These are phyloP conservation scores for Zychaea mexicana DNA, from an alignment of 371 early-diverging fungal species.

Conservation along the genomic window DNA sequence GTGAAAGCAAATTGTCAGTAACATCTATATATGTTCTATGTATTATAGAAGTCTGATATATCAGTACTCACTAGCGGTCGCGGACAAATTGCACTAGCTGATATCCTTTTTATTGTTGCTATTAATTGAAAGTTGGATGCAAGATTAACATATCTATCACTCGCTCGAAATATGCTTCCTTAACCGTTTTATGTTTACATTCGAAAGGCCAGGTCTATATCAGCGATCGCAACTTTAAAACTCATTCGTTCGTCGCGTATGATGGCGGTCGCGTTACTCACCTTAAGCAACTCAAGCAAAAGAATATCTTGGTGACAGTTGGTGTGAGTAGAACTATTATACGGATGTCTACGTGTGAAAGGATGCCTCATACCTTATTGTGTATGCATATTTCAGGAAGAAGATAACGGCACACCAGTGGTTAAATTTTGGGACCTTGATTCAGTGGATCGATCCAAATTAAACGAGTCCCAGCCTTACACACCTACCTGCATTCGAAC, in stretches of 20 bases:
- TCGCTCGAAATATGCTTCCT: constrained; percentile 20
- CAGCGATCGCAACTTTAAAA: constrained; percentile 68
- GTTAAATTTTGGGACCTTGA: constrained; percentile 87
- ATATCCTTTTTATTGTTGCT: constrained; percentile 44
- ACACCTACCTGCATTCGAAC: constrained; percentile 67
- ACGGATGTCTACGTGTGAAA: too few relatives aligned
- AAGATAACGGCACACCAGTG: constrained; percentile 52
- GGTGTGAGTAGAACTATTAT: constrained; percentile 72
- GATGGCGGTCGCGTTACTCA: constrained; percentile 77
- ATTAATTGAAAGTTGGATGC: neutral
- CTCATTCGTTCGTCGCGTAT: constrained; percentile 73
- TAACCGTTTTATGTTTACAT: constrained; percentile 45
- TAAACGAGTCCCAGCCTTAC: constrained; percentile 21
- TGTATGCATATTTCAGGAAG: constrained; percentile 54
- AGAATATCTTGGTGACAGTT: constrained; percentile 70
- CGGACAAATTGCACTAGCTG: constrained; percentile 57
- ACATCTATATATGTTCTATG: neutral
- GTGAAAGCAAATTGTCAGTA: neutral
- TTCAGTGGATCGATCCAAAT: constrained; percentile 47
- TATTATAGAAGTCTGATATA: constrained; percentile 38
- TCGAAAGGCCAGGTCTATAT: constrained; percentile 64
- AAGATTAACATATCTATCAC: too few relatives aligned
- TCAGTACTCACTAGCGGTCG: constrained; percentile 59
- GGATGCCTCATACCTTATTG: too few relatives aligned
- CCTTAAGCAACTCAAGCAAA: constrained; percentile 75